Base-by-base conservation (phyloP, 805 yeast genomes). In the Pichia deserticola region DNA sequence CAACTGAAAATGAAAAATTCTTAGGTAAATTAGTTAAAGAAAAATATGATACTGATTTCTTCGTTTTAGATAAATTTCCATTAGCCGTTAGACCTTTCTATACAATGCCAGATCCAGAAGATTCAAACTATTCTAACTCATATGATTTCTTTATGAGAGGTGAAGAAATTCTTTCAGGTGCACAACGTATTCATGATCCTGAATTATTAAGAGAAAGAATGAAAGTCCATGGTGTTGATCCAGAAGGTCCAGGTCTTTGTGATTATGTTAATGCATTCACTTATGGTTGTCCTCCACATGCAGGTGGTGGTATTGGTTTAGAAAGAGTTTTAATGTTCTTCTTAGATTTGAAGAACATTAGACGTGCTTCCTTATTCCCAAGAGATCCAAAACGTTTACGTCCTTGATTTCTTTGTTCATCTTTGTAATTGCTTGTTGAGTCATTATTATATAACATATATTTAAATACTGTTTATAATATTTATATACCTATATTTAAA, bases 121-220 rank as follows among this genome's bases (percentile, higher is more conserved):
- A 93, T 72, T 81, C 96, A 56, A 78, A 84, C 60, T 90, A 90
- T 74, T 90, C 98, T 56, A 93, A 93, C 81, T 92, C 98, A 25
- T 93, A 92, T 67, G 99, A 93, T 74, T 93, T 93, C 84, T 93
- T 93, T 79, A 93, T 93, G 99, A 86, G 99, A 76, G 99, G 99
- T 67, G 99, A 93, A 75, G 99, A 93, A 74, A 93, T 93, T 62
- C 74, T 93, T 60, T 89, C 97, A n/a, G 99, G 99, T 63, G 99
- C 99, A 51, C 99, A 93, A 76, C 96, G 99, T 80, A 81, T 93
- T 60, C 99, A 93, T 68, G 98, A 93, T 69, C 82, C 95, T 45
- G 88, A 75, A 54, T 75, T 93, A 61, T 79, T 93, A 62, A 76
- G 73, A 60, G 79, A 86, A 72, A 82, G 98, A 74, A 82, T 93